phyloP scores from a whole-genome alignment of 352 stramenopile species.

The Phytophthora boehmeriae region DNA sequence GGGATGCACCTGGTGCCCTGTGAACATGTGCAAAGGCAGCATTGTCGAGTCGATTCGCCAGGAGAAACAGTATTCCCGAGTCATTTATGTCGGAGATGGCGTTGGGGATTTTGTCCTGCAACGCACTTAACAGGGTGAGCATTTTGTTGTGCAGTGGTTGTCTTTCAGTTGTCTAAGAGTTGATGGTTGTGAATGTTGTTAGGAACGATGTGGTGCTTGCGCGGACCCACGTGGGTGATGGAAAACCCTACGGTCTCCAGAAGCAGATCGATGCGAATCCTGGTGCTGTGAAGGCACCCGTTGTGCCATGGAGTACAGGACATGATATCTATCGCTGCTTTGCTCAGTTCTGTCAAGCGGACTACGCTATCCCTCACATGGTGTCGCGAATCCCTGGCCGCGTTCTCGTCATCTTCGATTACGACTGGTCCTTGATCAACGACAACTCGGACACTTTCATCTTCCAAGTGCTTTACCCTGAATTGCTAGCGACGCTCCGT shows the following conservation, averaged over 20 bases:
- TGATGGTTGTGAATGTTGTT: not conserved
- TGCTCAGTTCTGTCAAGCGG: conserved; percentile 28
- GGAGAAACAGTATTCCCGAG: conserved; percentile 33
- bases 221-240: conserved; percentile 33
- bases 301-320: conserved; percentile 57
- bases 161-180: too few species aligned
- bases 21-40: conserved; percentile 69
- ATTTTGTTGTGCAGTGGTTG: not conserved
- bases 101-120: conserved; percentile 56
- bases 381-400: conserved; percentile 12
- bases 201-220: conserved; percentile 66
- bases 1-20: conserved; percentile 46
- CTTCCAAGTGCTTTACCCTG: conserved; percentile 68
- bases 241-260: conserved; percentile 43
- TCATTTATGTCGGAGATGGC: conserved; percentile 65
- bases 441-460: conserved; percentile 85
- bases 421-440: conserved; percentile 86
- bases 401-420: conserved; percentile 81
- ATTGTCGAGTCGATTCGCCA: conserved; percentile 47
- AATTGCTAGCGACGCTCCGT: conserved; percentile 50
- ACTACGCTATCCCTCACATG: conserved; percentile 11
- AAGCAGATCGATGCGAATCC: conserved; percentile 39
- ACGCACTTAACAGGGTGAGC: conserved; percentile 5
- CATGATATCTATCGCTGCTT: conserved; percentile 54
- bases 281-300: conserved; percentile 34